Percentiles rank a stretch among this genome's conserved stretches.
These are phyloP conservation scores for Corynespora cassiicola DNA, from an alignment of 2,329 filamentous ascomycete species.

Conservation along the genomic window DNA sequence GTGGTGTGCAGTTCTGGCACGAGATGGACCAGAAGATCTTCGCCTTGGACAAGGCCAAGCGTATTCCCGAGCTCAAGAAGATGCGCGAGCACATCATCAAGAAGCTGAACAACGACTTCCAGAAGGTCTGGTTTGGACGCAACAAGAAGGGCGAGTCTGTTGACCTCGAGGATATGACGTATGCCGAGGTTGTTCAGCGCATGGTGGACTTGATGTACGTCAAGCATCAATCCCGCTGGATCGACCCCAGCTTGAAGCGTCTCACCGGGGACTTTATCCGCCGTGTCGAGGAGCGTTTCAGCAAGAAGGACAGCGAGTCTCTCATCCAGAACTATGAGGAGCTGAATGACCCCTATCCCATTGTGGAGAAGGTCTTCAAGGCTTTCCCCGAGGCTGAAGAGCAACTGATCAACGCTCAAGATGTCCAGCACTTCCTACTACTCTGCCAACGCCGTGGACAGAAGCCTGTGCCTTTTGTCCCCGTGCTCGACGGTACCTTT, in stretches of 20 bases:
- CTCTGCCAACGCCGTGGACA: conserved; percentile 90
- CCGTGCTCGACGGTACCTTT: conserved; percentile 93
- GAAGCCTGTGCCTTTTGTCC: conserved; percentile 97
- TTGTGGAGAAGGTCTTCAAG: conserved; percentile 79
- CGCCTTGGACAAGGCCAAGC: conserved; percentile 82
- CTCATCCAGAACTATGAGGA: conserved; percentile 90
- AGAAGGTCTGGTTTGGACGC: conserved; percentile 57
- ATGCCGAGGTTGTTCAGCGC: conserved; percentile 52
- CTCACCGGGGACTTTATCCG: conserved; percentile 96
- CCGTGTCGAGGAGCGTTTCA: conserved; percentile 96
- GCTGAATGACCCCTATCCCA: conserved; percentile 79
- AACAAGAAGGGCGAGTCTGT: conserved; percentile 51
- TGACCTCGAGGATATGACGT: conserved; percentile 58
- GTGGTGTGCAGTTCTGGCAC: conserved; percentile 95
- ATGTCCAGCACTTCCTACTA: conserved; percentile 94
- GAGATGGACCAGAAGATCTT: conserved; percentile 99
- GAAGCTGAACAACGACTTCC: conserved; percentile 56
- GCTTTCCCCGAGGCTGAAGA: conserved; percentile 85
- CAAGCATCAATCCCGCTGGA: conserved; percentile 53
- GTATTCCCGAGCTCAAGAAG: conserved; percentile 50
- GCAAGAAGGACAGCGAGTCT: conserved; percentile 75
- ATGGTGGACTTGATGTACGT: conserved; percentile 57
- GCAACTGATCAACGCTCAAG: conserved; percentile 97
- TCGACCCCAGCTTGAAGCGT: conserved; percentile 72
- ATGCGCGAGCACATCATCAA: conserved; percentile 54